Conservation (phyloP, 306 rosid species). For the Trifolium subterraneum region DNA sequence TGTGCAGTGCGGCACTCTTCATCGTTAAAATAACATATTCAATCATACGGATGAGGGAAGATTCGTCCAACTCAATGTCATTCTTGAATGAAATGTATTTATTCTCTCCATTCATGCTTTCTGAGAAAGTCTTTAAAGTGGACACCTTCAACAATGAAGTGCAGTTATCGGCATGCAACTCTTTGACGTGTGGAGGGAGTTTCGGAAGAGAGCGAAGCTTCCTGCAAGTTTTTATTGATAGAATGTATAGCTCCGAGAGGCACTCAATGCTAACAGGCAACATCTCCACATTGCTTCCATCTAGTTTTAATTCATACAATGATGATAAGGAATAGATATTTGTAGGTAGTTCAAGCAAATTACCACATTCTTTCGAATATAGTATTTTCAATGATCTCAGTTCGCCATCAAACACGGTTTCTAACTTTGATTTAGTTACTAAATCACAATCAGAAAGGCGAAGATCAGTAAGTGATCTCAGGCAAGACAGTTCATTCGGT, state of each 20-base stretch:
- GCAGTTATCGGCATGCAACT: slow-evolving; percentile 40
- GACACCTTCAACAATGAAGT: slow-evolving; percentile 17
- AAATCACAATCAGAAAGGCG: not conserved
- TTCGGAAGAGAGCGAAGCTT: slow-evolving; percentile 38
- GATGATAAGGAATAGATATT: slow-evolving; percentile 19
- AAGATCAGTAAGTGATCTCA: not conserved
- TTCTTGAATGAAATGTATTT: slow-evolving; percentile 23
- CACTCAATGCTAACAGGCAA: slow-evolving; percentile 37
- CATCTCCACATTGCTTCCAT: slow-evolving; percentile 13
- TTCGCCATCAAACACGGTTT: not conserved
- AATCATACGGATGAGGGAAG: not conserved
- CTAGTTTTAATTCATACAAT: not conserved
- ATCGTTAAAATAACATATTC: slow-evolving; percentile 12
- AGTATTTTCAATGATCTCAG: not conserved
- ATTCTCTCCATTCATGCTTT: not conserved
- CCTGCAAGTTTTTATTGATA: not conserved
- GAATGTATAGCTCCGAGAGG: not conserved
- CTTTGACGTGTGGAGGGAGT: slow-evolving; percentile 34
- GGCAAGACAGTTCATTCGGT: not conserved
- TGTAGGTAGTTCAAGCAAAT: slow-evolving; percentile 29
- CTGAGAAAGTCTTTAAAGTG: not conserved
- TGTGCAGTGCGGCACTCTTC: not conserved
- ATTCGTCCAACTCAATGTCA: not conserved
- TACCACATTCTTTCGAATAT: not conserved
- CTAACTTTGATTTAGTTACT: not conserved